These are phyloP conservation scores for Extremus antarcticus DNA, from an alignment of 495 filamentous ascomycete genomes.

Conservation along the genomic window DNA sequence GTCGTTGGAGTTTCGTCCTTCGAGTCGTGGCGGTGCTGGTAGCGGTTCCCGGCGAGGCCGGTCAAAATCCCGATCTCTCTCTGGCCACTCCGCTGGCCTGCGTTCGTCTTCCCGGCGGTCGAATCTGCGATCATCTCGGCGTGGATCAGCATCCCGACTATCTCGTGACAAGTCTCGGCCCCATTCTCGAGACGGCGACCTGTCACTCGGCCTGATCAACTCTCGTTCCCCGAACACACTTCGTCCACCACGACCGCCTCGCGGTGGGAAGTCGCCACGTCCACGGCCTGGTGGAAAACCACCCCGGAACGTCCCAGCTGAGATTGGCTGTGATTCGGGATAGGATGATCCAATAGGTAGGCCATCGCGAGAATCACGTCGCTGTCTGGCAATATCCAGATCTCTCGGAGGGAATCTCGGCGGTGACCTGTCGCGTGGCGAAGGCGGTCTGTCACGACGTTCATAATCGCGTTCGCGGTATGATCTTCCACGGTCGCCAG, in stretches of 20 bases:
- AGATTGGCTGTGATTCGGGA: conserved; percentile 50
- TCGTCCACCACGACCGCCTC: conserved; percentile 37
- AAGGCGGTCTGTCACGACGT: conserved; percentile 35
- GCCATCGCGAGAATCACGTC: conserved; percentile 49
- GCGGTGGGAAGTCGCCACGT: neutral
- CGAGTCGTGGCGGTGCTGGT: conserved; percentile 12
- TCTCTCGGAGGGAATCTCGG: conserved; percentile 30
- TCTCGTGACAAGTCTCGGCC: conserved; percentile 25
- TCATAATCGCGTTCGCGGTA: conserved; percentile 35
- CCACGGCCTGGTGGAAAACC: conserved; percentile 51
- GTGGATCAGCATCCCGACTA: conserved; percentile 28
- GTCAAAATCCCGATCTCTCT: conserved; percentile 29
- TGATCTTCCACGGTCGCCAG: conserved; percentile 19
- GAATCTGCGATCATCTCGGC: conserved; percentile 27
- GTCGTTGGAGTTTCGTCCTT: conserved; percentile 4
- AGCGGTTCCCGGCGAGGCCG: conserved; percentile 16
- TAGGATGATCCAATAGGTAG: conserved; percentile 59
- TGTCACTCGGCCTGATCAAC: conserved; percentile 43
- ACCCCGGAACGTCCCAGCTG: conserved; percentile 43
- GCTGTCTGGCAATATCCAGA: conserved; percentile 36
- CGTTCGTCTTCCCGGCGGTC: conserved; percentile 48
- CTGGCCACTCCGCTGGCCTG: conserved; percentile 26
- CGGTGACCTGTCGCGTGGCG: conserved; percentile 31
- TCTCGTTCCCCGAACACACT: conserved; percentile 56
- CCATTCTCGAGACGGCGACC: conserved; percentile 37